Base-by-base conservation (phyloP, 1,139 yeast genomes). In the Protomyces gravidus region DNA sequence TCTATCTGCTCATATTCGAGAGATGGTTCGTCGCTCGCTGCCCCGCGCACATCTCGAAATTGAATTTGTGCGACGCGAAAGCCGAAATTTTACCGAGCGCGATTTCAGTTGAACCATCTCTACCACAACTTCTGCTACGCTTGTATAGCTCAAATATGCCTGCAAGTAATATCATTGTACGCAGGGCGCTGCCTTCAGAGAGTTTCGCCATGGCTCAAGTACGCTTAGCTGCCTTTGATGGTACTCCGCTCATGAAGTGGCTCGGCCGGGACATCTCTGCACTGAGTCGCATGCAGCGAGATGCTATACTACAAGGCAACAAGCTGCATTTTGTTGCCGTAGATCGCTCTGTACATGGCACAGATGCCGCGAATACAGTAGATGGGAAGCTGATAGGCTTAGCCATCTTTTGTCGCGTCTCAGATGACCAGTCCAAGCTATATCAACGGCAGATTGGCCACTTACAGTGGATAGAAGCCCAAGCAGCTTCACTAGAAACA, bases 201-300 rank as follows among this genome's bases (percentile, higher is more conserved):
- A 15, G 42, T 17, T 13, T 11, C 42, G 19, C 19, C 42, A 36
- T 36, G 42, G 42, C 42, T 36, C 21, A 17, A n/a, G 42, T 36
- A n/a, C 42, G 42, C 21, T 23, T 36, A 5, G 42, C 42, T 6
- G 42, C 42, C 9, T 36, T 36, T 17, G 42, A 15, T 17, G 42
- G 42, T 17, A 36, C 42, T 15, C 42, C 42, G 21, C 42, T 36
- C 42, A 36, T 36, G 42, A 13, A 15, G 42, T 36, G 42, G 42
- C 42, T 36, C 42, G 42, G 42, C 19, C 42, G 42, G 11, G 25
- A 17, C 21, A 23, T 15, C 21, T 15, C 19, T 3, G 21, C 21
- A n/a, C 23, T 36, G 21, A 23, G 23, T 3, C 42, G 42, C 9
- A n/a, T 11, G 9, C 42, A 36, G 23, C 42, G 42, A 9, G 42